Percentiles rank a stretch among this genome's conserved stretches.
Conservation (phyloP, 768 basidiomycete species). For the Kwoniella pini region DNA sequence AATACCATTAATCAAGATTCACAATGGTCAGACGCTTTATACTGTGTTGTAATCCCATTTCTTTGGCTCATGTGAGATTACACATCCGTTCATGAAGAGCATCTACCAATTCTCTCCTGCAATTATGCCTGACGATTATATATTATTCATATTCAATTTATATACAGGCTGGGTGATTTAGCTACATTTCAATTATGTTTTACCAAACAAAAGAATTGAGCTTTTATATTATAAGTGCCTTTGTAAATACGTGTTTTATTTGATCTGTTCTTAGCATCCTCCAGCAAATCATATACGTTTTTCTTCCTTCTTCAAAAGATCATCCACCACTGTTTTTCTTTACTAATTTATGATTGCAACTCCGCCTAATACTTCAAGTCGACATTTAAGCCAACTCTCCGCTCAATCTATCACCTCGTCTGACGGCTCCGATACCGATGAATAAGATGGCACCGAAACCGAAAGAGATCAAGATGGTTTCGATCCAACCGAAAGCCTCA, state of each 20-base stretch:
- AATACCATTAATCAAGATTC: too few relatives aligned
- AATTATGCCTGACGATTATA: too few relatives aligned
- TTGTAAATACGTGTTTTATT: too few relatives aligned
- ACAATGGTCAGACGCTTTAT: too few relatives aligned
- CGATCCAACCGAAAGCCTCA: conserved; percentile 55
- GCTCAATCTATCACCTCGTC: conserved; percentile 47
- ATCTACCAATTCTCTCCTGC: too few relatives aligned
- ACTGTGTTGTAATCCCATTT: too few relatives aligned
- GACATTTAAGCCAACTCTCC: conserved; percentile 17
- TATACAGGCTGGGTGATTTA: conserved; percentile 1
- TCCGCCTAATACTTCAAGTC: too few relatives aligned
- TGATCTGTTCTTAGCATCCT: too few relatives aligned
- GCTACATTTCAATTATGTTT: too few relatives aligned
- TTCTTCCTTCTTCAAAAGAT: neutral
- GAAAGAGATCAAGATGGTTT: conserved; percentile 51
- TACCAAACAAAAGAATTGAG: too few relatives aligned
- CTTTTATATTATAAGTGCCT: conserved; percentile 4
- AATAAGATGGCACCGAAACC: conserved; percentile 40
- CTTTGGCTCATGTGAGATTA: too few relatives aligned
- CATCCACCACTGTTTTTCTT: neutral
- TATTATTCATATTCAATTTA: conserved; percentile 5
- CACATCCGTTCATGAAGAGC: too few relatives aligned
- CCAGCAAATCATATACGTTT: neutral
- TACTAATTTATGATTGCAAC: neutral
- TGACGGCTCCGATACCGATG: conserved; percentile 40